Conservation (phyloP, 106 monocot species). For the Gastrodia elata region DNA sequence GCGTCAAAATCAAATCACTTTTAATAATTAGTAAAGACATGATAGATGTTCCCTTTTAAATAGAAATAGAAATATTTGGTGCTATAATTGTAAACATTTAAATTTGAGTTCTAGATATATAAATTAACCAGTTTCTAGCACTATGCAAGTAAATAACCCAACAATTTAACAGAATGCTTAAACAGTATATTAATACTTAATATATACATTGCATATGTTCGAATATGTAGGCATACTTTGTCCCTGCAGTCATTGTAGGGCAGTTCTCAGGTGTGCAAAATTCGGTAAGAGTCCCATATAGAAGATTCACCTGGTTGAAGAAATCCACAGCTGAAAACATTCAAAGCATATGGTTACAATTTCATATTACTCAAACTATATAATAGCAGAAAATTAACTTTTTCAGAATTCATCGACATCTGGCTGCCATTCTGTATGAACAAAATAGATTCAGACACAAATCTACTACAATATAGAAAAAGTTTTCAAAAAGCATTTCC, state of each 20-base stretch:
- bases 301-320: slow-evolving; percentile 97
- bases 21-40: too few species aligned
- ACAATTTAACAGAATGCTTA: not conserved
- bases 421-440: not conserved
- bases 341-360: slow-evolving; percentile 7
- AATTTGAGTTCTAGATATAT: too few species aligned
- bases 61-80: too few species aligned
- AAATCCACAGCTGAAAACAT: slow-evolving; percentile 92
- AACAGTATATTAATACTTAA: not conserved
- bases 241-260: slow-evolving; percentile 97
- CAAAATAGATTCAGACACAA: not conserved
- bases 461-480: not conserved
- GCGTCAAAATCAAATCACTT: too few species aligned
- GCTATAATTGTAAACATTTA: too few species aligned
- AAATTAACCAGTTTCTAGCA: too few species aligned
- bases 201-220: not conserved
- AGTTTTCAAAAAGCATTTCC: not conserved
- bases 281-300: slow-evolving; percentile 92
- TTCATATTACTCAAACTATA: slow-evolving; percentile 5
- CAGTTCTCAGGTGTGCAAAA: slow-evolving; percentile 95
- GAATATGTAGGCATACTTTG: slow-evolving; percentile 51
- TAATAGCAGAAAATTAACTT: not conserved
- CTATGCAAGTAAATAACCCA: too few species aligned
- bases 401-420: not conserved
- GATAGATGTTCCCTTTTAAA: too few species aligned